phyloP scores from a whole-genome alignment of 768 basidiomycete species.

The Tricholoma hemisulphureum region DNA sequence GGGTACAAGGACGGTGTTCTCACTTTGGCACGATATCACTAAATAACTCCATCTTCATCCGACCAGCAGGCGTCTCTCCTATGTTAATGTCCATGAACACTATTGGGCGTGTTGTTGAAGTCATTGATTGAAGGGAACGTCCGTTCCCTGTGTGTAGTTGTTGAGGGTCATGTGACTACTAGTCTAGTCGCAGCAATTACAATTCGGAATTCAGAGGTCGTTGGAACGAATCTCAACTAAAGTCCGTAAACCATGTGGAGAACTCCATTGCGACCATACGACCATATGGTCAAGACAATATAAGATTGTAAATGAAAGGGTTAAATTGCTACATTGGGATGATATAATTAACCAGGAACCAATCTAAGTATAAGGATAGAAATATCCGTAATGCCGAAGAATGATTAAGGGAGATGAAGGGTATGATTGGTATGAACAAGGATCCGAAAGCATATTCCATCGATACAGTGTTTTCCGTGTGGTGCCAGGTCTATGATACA shows the following conservation, averaged over 20 bases:
- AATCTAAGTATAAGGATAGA: background rate
- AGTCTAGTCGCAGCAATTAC: too few relatives aligned
- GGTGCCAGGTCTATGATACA: conserved; percentile 18
- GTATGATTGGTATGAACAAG: background rate
- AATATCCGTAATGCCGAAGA: background rate
- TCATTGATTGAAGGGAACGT: background rate
- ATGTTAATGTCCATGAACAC: conserved; percentile 98
- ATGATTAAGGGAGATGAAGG: background rate
- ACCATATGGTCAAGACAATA: background rate
- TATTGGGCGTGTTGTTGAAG: conserved; percentile 67
- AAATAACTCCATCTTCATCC: conserved; percentile 97
- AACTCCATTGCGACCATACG: background rate
- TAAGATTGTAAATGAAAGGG: background rate
- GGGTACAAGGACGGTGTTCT: conserved; percentile 23
- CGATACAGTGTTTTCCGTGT: conserved; percentile 3
- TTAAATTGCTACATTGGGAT: conserved; percentile 9
- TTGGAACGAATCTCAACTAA: too few relatives aligned
- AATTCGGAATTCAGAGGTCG: too few relatives aligned
- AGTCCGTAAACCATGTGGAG: background rate
- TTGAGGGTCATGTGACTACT: too few relatives aligned
- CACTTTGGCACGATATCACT: conserved; percentile 95
- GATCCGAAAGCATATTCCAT: conserved; percentile 1
- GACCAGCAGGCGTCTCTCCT: conserved; percentile 92
- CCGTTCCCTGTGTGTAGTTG: too few relatives aligned
- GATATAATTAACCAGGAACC: background rate